A percentile compares a stretch with the other conserved stretches of the same genome.
phyloP scores from a whole-genome alignment of 1,139 yeast species.

The Yamadazyma blattariae region DNA sequence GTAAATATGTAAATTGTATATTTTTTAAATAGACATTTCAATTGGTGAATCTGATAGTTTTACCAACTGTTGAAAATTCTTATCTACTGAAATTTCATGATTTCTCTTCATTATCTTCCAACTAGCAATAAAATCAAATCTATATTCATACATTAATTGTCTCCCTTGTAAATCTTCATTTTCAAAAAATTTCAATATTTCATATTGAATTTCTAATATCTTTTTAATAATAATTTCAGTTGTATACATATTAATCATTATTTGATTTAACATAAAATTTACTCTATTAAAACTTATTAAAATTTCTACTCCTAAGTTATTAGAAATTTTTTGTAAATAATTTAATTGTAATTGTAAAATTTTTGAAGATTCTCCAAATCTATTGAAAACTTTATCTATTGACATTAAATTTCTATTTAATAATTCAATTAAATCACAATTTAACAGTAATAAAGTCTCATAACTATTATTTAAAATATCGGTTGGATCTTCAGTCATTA shows the following conservation, averaged over 20 bases:
- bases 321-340: slow-evolving; percentile 5
- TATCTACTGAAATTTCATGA: not conserved
- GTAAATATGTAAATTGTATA: not conserved
- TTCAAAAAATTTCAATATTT: slow-evolving; percentile 11
- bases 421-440: slow-evolving; percentile 8
- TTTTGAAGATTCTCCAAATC: slow-evolving; percentile 8
- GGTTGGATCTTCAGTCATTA: slow-evolving; percentile 26
- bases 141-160: slow-evolving; percentile 23
- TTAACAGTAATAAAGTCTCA: slow-evolving; percentile 4
- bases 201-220: slow-evolving; percentile 19
- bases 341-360: slow-evolving; percentile 7
- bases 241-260: slow-evolving; percentile 25
- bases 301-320: slow-evolving; percentile 7
- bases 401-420: slow-evolving; percentile 11
- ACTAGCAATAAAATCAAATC: slow-evolving; percentile 32
- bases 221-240: slow-evolving; percentile 11
- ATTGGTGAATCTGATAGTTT: not conserved
- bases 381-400: slow-evolving; percentile 13
- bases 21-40: not conserved
- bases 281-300: slow-evolving; percentile 28
- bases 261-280: slow-evolving; percentile 26
- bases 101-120: slow-evolving; percentile 18
- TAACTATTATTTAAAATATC: slow-evolving; percentile 19
- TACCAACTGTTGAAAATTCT: not conserved
- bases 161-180: slow-evolving; percentile 17